A percentile compares a stretch with the other conserved stretches of the same genome.
Conservation (phyloP, 2,329 filamentous ascomycete genomes). For the Aquanectria penicillioides region DNA sequence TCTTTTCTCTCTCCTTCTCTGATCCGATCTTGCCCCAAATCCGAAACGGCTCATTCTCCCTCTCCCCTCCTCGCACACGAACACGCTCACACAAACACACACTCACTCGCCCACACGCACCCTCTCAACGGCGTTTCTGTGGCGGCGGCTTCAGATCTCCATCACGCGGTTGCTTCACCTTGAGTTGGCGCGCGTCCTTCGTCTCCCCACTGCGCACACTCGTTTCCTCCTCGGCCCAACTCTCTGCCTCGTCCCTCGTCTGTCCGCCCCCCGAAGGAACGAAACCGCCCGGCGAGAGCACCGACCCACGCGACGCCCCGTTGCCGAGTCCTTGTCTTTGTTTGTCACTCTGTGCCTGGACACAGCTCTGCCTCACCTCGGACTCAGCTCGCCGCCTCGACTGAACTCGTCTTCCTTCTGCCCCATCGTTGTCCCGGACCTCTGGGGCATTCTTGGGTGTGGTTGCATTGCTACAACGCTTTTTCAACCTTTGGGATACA, state of each 20-base stretch:
- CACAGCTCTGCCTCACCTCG: background rate
- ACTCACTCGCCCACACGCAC: constrained; percentile 7
- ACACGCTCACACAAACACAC: constrained; percentile 4
- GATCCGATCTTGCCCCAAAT: constrained; percentile 13
- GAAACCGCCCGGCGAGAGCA: too few species aligned
- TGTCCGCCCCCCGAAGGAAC: constrained; percentile 8
- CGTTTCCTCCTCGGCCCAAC: constrained; percentile 7
- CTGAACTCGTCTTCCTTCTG: background rate
- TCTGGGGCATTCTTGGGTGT: constrained; percentile 16
- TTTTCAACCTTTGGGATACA: constrained; percentile 18
- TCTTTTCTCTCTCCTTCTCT: constrained; percentile 13
- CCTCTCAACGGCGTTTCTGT: constrained; percentile 23
- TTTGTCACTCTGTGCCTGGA: background rate
- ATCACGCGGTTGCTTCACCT: constrained; percentile 36
- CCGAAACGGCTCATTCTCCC: constrained; percentile 16
- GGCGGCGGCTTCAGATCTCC: constrained; percentile 32
- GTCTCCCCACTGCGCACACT: constrained; percentile 30
- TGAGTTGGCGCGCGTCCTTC: constrained; percentile 36
- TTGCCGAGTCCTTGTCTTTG: constrained; percentile 8
- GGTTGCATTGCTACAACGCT: constrained; percentile 18
- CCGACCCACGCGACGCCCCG: constrained; percentile 7
- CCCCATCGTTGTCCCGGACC: constrained; percentile 1
- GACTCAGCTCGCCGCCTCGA: background rate
- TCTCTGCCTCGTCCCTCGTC: background rate
- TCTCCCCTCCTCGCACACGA: constrained; percentile 2